Percentiles rank a stretch among this genome's conserved stretches.
These are phyloP conservation scores for Oryza rufipogon DNA, from an alignment of 176 grass and related monocot genomes.

Conservation along the genomic window DNA sequence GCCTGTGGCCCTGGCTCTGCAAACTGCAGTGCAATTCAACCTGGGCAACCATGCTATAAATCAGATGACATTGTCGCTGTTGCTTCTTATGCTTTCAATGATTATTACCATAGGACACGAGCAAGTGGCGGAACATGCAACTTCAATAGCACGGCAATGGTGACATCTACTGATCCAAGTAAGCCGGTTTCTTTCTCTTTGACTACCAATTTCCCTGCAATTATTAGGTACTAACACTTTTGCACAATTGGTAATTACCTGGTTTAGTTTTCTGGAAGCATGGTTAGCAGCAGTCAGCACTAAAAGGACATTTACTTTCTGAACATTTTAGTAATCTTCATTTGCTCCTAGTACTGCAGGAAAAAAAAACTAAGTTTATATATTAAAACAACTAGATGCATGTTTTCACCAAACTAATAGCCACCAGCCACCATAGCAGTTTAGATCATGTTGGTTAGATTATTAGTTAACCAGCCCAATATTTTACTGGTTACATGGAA, in stretches of 20 bases:
- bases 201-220: neutral
- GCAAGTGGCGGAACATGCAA: conserved; percentile 89
- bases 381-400: neutral
- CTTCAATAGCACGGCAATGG: conserved; percentile 84
- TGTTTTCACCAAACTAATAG: conserved; percentile 6
- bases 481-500: conserved; percentile 1
- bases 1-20: conserved; percentile 95
- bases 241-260: neutral
- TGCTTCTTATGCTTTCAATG: conserved; percentile 91
- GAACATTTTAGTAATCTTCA: neutral
- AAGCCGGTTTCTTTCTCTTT: conserved; percentile 49
- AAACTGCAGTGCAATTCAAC: conserved; percentile 93
- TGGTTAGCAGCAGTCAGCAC: neutral
- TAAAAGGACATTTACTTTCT: conserved; percentile 2
- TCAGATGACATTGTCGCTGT: conserved; percentile 77
- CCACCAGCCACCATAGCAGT: neutral
- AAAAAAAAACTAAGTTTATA: neutral
- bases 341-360: neutral
- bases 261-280: conserved; percentile 2
- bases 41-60: conserved; percentile 82
- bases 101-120: conserved; percentile 97
- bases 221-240: neutral
- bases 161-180: conserved; percentile 92
- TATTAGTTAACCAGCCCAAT: conserved; percentile 1
- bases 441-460: conserved; percentile 7